Base-by-base conservation (phyloP, 495 filamentous ascomycete genomes). In the Xylaria castorea region DNA sequence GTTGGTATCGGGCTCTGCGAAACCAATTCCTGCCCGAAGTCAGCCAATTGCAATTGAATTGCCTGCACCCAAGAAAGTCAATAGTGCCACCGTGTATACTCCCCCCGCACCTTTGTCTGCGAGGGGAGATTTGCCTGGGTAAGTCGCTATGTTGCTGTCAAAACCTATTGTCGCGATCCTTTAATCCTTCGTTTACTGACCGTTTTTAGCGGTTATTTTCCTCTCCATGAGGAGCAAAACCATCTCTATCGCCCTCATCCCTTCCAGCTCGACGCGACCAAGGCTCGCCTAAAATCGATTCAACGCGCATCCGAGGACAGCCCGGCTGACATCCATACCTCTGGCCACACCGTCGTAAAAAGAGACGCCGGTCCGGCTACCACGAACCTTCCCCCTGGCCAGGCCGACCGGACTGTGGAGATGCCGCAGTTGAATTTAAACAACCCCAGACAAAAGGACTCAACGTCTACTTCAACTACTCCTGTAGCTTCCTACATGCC, bases 91-190 rank as follows among this genome's bases (percentile, higher is more conserved):
- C 62, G 74, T 79, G 22, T 82, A 81, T 68, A 87, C 81, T 18
- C 82, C 80, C 9, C 75, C 80, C 11, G 77, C 78, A 34, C 84
- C 85, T 12, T 76, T 88, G 50, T 85, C 85, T 38, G 86, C 83
- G 40, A 79, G 86, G 66, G 86, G 86, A 36, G 86, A 88, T 77
- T 70, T 85, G 63, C 81, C 75, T 65, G 85, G 86, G 85, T 87
- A 82, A 55, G 83, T 81, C 51, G 42, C 67, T 2, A 40, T 68
- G 32, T 70, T 62, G n/a, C 71, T 50, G 60, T 36, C 50, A 34
- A 73, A 40, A 66, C 32, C 32, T 38, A 30, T 73, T 36, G 42
- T 16, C 34, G 68, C 25, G 71, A 58, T 46, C 30, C 69, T 44
- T 55, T 64, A 14, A 65, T 44, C 20, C 30, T 30, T 55, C 44